Evolutionary conservation across 164 flowering plant genomes (phyloP).

Genomic region (Tetracentron sinense): DNA sequence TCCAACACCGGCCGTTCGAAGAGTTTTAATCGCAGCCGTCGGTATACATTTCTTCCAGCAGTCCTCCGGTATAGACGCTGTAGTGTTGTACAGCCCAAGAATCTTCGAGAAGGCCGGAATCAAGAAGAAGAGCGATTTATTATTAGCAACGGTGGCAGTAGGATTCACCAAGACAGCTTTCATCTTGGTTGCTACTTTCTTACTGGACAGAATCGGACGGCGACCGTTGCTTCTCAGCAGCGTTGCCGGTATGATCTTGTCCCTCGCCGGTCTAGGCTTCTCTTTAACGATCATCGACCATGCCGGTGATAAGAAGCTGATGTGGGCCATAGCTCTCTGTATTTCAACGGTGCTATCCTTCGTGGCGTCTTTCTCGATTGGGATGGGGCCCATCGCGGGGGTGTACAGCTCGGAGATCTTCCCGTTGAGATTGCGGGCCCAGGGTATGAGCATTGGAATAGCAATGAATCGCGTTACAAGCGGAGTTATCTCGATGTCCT

Average conservation of each 20-base stretch:
- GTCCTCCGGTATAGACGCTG: conserved; percentile 34
- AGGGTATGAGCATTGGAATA: conserved; percentile 12
- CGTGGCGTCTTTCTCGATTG: conserved; percentile 17
- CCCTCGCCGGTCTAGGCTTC: conserved; percentile 14
- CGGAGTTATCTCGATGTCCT: conserved; percentile 14
- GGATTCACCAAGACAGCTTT: conserved; percentile 31
- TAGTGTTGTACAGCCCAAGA: conserved; percentile 29
- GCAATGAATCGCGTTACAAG: conserved; percentile 14
- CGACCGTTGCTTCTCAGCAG: conserved; percentile 31
- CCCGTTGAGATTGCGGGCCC: conserved; percentile 14
- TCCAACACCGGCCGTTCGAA: conserved; percentile 29
- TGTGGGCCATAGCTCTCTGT: conserved; percentile 31
- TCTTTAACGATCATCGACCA: conserved; percentile 21
- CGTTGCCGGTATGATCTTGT: conserved; percentile 29
- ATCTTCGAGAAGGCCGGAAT: conserved; percentile 34
- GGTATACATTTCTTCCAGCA: conserved; percentile 41
- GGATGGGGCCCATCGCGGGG: conserved; percentile 12
- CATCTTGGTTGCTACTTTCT: conserved; percentile 31
- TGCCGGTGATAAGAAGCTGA: conserved; percentile 2
- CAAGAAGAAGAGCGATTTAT: neutral
- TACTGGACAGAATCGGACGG: conserved; percentile 31
- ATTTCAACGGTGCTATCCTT: conserved; percentile 14
- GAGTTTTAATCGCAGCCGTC: conserved; percentile 25
- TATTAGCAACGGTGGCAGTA: conserved; percentile 35
- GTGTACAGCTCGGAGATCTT: conserved; percentile 14